Evolutionary conservation across 495 filamentous ascomycete species (phyloP), one percentile per base, ranked within the genome.

Genomic region (Cudoniella acicularis): DNA sequence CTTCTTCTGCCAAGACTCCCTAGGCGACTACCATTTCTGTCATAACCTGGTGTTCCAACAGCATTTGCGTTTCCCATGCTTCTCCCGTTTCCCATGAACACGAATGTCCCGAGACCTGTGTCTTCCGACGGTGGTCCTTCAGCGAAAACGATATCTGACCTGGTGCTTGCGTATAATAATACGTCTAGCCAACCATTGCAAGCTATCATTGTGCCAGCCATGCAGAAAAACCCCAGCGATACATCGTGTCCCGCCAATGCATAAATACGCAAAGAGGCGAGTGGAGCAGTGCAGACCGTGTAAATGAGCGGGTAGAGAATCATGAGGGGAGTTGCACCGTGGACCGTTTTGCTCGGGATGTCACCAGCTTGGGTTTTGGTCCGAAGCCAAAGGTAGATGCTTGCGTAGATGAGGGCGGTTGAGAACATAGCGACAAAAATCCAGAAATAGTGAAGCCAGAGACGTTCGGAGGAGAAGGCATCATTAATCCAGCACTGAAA

Each of bases 361-460:
- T 36, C 8, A 17, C 41, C 20, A 50, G 10, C 24, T 23, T 17
- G 53, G 4, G 24, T 42, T 45, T 41, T 56, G 30, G 46, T 9
- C 3, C 76, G 77, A 1, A 90, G 78, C 56, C 76, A 79, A 57
- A 87, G 63, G 70, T 81, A 88, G 68, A 89, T 83, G 55, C 85
- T 69, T 1, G 73, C 73, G 70, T 92, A 92, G 13, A 91, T 77
- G 42, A 75, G 56, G 49, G 85, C 77, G 11, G 86, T 89, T 18
- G 83, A 67, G 63, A 86, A 81, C 59, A 90, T 81, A 52, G 81
- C 75, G 47, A 90, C 70, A 72, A 91, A 90, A 70, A 91, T 88
- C 81, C 85, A 92, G 61, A 91, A 77, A 65, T 92, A 92, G 64
- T 92, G 89, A 18, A 86, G 79, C 76, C 80, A 83, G 0, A 92